phyloP scores from a whole-genome alignment of 352 stramenopile genomes.

The Phytophthora europaea region DNA sequence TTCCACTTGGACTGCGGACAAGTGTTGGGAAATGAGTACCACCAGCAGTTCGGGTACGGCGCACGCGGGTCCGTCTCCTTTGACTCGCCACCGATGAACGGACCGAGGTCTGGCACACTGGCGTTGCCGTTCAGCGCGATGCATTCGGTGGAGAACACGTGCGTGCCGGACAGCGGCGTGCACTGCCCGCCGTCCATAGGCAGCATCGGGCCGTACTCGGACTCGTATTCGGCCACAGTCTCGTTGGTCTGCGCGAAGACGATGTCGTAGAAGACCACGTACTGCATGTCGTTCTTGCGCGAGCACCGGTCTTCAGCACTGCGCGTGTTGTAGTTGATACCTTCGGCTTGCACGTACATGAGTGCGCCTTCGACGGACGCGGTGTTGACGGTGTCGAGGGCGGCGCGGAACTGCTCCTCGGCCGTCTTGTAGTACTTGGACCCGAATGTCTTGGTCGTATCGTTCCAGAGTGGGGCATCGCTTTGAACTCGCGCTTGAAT shows the following conservation, averaged over 20 bases:
- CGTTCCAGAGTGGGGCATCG: constrained; percentile 65
- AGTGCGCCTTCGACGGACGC: constrained; percentile 58
- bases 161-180: constrained; percentile 30
- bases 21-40: constrained; percentile 68
- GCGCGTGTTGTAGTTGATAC: constrained; percentile 58
- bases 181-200: constrained; percentile 51
- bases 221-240: constrained; percentile 40
- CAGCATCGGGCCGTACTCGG: constrained; percentile 45
- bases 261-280: constrained; percentile 55
- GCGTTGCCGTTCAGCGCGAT: constrained; percentile 42
- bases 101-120: constrained; percentile 33
- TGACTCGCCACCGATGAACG: constrained; percentile 41
- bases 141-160: constrained; percentile 37
- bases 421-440: constrained; percentile 51
- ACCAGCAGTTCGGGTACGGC: constrained; percentile 59
- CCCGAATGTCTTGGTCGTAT: constrained; percentile 44
- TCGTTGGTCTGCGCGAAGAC: constrained; percentile 41
- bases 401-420: constrained; percentile 41
- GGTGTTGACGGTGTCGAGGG: constrained; percentile 55
- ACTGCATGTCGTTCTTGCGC: constrained; percentile 49
- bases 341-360: constrained; percentile 64
- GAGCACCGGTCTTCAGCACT: constrained; percentile 30
- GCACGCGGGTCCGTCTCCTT: constrained; percentile 46
- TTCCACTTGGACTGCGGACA: constrained; percentile 46
- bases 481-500: constrained; percentile 72